Evolutionary conservation across 169 alveolate species (phyloP).

Genomic region (Eimeria falciformis): DNA sequence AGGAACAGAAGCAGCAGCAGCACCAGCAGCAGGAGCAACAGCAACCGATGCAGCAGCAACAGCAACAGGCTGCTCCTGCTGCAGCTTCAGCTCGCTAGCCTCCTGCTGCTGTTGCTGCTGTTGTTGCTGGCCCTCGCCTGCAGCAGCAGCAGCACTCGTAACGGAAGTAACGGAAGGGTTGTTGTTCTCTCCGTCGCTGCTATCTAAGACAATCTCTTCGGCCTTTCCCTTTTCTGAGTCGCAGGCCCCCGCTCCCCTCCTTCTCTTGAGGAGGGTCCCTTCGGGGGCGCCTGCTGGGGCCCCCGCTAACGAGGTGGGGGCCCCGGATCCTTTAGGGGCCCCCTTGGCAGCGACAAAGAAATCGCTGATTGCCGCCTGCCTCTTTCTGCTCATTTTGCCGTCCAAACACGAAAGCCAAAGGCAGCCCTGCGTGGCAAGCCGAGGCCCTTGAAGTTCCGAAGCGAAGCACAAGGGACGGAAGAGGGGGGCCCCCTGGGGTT

Average conservation of each 20-base stretch:
- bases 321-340: not conserved
- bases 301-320: not conserved
- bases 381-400: not conserved
- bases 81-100: conserved; percentile 25
- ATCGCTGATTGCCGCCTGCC: conserved; percentile 30
- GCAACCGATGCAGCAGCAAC: not conserved
- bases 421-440: too few relatives aligned
- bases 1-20: not conserved
- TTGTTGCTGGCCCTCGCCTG: not conserved
- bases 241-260: not conserved
- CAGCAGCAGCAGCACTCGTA: not conserved
- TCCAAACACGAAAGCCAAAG: too few relatives aligned
- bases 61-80: conserved; percentile 17
- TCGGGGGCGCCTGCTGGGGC: not conserved
- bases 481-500: too few relatives aligned
- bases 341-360: conserved; percentile 1
- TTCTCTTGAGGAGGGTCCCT: not conserved
- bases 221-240: not conserved
- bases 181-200: conserved; percentile 40
- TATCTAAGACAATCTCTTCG: not conserved
- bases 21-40: conserved; percentile 9
- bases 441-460: too few relatives aligned
- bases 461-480: too few relatives aligned
- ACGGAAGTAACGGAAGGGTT: not conserved
- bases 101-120: conserved; percentile 42